Conservation (phyloP, 2,329 filamentous ascomycete species). For the Colletotrichum sp. region DNA sequence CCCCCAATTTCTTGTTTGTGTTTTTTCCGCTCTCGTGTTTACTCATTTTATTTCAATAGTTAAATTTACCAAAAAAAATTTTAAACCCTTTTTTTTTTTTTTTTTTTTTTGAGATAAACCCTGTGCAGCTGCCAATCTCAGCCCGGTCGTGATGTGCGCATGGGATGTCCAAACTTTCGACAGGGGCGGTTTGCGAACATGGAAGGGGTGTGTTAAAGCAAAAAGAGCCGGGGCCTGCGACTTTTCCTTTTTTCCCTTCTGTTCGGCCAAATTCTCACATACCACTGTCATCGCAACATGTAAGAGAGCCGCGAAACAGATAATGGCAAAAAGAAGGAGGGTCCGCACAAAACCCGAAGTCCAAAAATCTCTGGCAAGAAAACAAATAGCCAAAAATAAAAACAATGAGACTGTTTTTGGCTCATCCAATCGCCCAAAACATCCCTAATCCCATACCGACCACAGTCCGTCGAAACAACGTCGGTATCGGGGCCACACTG, state of each 20-base stretch:
- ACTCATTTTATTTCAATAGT: too few relatives aligned
- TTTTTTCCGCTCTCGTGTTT: too few relatives aligned
- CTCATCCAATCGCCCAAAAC: not conserved
- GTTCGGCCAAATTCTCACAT: not conserved
- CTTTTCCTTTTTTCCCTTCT: not conserved
- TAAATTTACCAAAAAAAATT: too few relatives aligned
- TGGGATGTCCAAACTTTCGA: not conserved
- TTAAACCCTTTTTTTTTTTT: not conserved
- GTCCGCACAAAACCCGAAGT: not conserved
- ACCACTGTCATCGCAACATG: not conserved
- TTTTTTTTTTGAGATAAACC: not conserved
- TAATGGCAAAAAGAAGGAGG: not conserved
- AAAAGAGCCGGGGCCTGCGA: not conserved
- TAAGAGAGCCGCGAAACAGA: not conserved
- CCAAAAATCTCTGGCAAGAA: not conserved
- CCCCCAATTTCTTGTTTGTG: too few relatives aligned
- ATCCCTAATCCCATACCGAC: not conserved
- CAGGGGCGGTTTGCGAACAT: not conserved
- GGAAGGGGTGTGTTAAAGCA: not conserved
- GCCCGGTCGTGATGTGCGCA: constrained; percentile 1
- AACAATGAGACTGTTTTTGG: not conserved
- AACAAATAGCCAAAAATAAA: not conserved
- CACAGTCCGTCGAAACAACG: constrained; percentile 2
- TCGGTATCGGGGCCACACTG: constrained; percentile 1
- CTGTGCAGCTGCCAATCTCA: not conserved